phyloP scores from a whole-genome alignment of 768 basidiomycete species.

The Rhodosporidiobolus odoratus region DNA sequence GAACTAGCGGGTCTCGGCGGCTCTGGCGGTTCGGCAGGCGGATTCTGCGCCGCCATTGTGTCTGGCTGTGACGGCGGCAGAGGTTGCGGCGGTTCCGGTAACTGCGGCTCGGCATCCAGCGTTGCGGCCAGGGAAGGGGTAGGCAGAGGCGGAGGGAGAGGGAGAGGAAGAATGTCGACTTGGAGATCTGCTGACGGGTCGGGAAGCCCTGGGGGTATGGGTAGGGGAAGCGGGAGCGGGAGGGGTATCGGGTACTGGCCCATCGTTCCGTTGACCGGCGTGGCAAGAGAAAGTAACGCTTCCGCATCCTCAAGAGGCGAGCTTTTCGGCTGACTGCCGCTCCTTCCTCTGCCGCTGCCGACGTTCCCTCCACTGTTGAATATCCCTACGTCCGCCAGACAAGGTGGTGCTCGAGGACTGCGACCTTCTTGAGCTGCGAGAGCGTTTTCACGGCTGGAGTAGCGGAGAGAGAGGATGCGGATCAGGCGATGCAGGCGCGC shows the following conservation, averaged over 20 bases:
- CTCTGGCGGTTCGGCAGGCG: too few species aligned
- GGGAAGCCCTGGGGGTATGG: too few species aligned
- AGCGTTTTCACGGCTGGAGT: neutral
- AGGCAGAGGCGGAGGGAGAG: neutral
- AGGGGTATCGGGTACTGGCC: neutral
- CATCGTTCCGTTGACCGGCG: neutral
- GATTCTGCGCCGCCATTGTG: too few species aligned
- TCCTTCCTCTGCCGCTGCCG: neutral
- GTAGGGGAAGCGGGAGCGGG: neutral
- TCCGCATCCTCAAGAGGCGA: neutral
- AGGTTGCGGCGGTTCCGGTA: too few species aligned
- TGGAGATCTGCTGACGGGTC: too few species aligned
- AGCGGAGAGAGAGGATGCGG: neutral
- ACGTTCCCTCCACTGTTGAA: neutral
- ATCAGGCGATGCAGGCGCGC: neutral
- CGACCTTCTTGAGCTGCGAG: neutral
- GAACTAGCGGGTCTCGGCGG: too few species aligned
- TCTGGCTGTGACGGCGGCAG: too few species aligned
- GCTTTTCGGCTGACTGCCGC: neutral
- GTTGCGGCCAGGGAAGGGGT: too few species aligned
- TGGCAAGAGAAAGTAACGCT: neutral
- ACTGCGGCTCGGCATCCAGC: too few species aligned
- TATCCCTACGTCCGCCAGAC: neutral
- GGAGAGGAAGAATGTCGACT: neutral
- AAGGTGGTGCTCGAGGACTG: neutral